Base-by-base conservation (phyloP, 2,329 filamentous ascomycete species). In the Penicillium sp. region DNA sequence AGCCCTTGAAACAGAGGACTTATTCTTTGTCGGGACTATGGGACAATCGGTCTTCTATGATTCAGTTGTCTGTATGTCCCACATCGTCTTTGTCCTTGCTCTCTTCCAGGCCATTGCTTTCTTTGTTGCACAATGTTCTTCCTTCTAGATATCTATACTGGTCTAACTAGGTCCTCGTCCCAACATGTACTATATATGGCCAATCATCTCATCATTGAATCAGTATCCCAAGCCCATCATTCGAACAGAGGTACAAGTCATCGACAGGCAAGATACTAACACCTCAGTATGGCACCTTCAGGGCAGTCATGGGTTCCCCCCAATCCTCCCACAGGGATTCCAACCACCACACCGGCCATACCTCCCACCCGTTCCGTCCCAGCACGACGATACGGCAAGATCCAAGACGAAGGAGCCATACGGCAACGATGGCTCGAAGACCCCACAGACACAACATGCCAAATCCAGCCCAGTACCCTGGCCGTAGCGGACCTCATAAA, bases 371-470 rank as follows among this genome's bases (percentile, higher is more conserved):
- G 3, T 10, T 43, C 26, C 6, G 32, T 32, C 9, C 34, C 50
- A 39, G n/a, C 18, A 13, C 14, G 16, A 3, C 38, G 29, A 9
- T 48, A 53, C 26, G 43, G 50, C 35, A 10, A 14, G 16, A 47
- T 24, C 11, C 43, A 53, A 47, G 24, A 32, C 13, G 35, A 9
- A 24, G 50, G 50, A 14, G 35, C 50, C 11, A 39, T 18, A 5
- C 43, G 50, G 4, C 50, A 53, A 35, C 34, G 29, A 24, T 53
- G 50, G 50, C 7, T 53, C 3, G 50, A 53, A 48, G 35, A 48
- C 22, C 14, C 34, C 4, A 53, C 43, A 18, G 50, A 48, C 9
- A 4, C 4, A 0, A 53, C 43, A 14, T 53, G 50, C 24, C 16
- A n/a, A 22, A 32, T 53, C 18, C 24, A 32, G 11, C 43, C 34